Evolutionary conservation across 345 rosid genomes (phyloP), one percentile per base, ranked within the genome.

Genomic region (Eucalyptus erythrocorys): DNA sequence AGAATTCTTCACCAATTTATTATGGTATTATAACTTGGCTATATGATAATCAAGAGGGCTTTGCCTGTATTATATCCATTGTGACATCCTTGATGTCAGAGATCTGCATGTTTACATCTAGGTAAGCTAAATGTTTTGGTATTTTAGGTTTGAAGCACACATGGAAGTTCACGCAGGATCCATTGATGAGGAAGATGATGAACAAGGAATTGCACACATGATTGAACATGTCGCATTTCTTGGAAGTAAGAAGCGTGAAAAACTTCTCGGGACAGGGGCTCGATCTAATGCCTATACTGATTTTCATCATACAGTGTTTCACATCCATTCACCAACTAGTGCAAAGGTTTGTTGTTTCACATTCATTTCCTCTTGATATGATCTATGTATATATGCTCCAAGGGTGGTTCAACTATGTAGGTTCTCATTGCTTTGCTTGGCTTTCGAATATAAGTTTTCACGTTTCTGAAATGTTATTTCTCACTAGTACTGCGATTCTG

Each of bases 141-240:
- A 88, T 88, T 91, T 87, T 91, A 97, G 99, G 96, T 96, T 98
- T 92, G 99, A 97, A 91, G 99, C 99, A 89, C 99, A 98, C 91
- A 97, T 97, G 98, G 99, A 98, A 95, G 98, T 98, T 91, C 99
- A 98, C 92, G 99, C 89, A 59, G 99, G 99, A 88, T 97, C 99
- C 16, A 95, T 98, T 89, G 99, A 98, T 40, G 99, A 98, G 94
- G 99, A 96, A 94, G 97, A 95, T 87, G 99, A 98, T 92, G 99
- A 98, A 92, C 99, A 98, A 93, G 99, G 99, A 91, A 98, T 98
- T 86, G 99, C 99, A 37, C 99, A 98, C 95, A 98, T 98, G 99
- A 98, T 98, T 89, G 99, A 98, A 90, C 99, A 98, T 90, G 99
- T 98, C 47, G 99, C 99, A 88, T 97, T 98, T 88, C 97, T 97